phyloP scores from a whole-genome alignment of 371 early-diverging fungal genomes.

The Rhizomucor pusillus region DNA sequence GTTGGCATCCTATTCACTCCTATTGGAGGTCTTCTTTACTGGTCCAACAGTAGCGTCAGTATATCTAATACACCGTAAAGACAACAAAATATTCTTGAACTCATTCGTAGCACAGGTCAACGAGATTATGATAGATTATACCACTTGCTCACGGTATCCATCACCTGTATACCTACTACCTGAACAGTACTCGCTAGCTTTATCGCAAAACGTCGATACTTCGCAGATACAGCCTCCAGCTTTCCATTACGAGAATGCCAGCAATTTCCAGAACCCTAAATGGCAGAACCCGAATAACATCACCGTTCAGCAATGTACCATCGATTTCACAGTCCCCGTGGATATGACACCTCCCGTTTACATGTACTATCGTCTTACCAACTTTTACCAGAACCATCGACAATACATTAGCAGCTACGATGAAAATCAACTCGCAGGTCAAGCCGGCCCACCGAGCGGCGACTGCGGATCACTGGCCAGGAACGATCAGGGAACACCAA shows the following conservation, averaged over 20 bases:
- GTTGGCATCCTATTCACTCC: conserved; percentile 92
- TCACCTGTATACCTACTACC: conserved; percentile 29
- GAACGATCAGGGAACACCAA: conserved; percentile 26
- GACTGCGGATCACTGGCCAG: conserved; percentile 52
- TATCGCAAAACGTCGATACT: conserved; percentile 12
- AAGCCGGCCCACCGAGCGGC: conserved; percentile 26
- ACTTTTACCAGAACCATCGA: conserved; percentile 98
- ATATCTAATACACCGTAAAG: not conserved
- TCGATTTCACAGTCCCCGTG: conserved; percentile 71
- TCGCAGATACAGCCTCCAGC: conserved; percentile 26
- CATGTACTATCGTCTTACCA: conserved; percentile 92
- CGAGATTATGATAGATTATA: conserved; percentile 91
- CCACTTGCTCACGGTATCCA: conserved; percentile 61
- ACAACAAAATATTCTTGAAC: not conserved
- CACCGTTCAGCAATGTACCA: conserved; percentile 58
- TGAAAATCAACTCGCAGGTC: conserved; percentile 79
- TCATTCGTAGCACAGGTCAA: conserved; percentile 43
- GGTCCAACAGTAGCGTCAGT: conserved; percentile 36
- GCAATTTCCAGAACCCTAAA: conserved; percentile 26
- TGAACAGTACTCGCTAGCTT: conserved; percentile 17
- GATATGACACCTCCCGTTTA: conserved; percentile 78
- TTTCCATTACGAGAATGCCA: conserved; percentile 26
- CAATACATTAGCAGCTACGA: conserved; percentile 92
- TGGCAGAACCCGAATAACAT: conserved; percentile 45
- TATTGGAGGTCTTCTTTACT: conserved; percentile 79